A percentile compares a stretch with the other conserved stretches of the same genome.
Evolutionary conservation across 768 basidiomycete species (phyloP).

Genomic region (Cystobasidium ongulense): DNA sequence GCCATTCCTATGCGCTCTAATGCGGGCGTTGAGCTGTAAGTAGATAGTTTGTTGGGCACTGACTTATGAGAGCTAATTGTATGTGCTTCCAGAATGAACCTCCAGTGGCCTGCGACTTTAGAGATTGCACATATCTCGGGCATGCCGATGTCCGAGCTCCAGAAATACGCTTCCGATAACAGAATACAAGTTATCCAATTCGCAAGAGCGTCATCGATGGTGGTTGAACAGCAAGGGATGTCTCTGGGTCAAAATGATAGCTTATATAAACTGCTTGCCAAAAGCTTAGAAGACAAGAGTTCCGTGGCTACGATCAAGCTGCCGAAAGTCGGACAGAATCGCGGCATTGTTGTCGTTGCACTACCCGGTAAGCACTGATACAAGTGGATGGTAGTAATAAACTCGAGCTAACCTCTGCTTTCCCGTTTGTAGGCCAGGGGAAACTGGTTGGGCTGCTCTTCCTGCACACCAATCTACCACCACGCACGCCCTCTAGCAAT

Average conservation of each 20-base stretch:
- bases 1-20: constrained; percentile 15
- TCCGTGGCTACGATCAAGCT: constrained; percentile 16
- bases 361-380: constrained; percentile 1
- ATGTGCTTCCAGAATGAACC: background rate
- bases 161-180: constrained; percentile 20
- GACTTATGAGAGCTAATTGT: no score
- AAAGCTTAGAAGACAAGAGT: constrained; percentile 18
- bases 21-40: constrained; percentile 24
- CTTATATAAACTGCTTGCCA: constrained; percentile 24
- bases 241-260: constrained; percentile 15
- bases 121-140: constrained; percentile 10
- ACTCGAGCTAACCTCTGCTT: background rate
- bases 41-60: background rate
- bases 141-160: constrained; percentile 21
- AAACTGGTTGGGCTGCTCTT: constrained; percentile 25
- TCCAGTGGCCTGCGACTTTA: constrained; percentile 20
- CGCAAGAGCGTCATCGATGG: background rate
- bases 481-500: background rate
- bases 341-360: constrained; percentile 25
- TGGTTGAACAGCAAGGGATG: constrained; percentile 8
- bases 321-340: constrained; percentile 1
- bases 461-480: background rate
- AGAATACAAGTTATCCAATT: constrained; percentile 18
- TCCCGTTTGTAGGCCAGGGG: background rate
- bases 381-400: background rate